phyloP scores from a whole-genome alignment of 1,284 basidiomycete species.

The Ceratobasidium sp. region DNA sequence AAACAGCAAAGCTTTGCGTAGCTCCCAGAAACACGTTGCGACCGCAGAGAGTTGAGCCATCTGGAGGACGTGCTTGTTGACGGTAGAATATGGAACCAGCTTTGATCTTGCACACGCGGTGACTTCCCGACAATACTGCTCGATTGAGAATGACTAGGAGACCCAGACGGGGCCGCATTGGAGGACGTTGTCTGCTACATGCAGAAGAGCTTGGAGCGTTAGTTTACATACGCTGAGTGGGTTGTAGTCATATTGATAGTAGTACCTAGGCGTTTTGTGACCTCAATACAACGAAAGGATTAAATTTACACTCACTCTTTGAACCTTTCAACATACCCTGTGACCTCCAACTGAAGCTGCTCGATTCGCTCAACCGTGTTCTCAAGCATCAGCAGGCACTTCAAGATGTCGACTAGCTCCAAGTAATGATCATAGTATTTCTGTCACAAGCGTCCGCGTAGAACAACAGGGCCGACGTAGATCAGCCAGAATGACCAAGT shows the following conservation, averaged over 20 bases:
- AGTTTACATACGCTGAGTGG: constrained; percentile 56
- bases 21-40: neutral
- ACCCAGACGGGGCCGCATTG: constrained; percentile 16
- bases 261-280: neutral
- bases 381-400: constrained; percentile 49
- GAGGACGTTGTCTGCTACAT: constrained; percentile 57
- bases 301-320: constrained; percentile 9
- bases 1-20: constrained; percentile 9
- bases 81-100: constrained; percentile 2
- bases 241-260: neutral
- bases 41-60: constrained; percentile 11
- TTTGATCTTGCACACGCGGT: neutral
- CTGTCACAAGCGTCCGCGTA: constrained; percentile 51
- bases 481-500: constrained; percentile 58
- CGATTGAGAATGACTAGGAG: constrained; percentile 11
- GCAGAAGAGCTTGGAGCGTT: constrained; percentile 61
- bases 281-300: neutral
- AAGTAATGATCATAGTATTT: constrained; percentile 55
- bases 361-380: constrained; percentile 51
- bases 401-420: constrained; percentile 52
- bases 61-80: constrained; percentile 15
- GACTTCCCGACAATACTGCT: constrained; percentile 25
- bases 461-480: constrained; percentile 54
- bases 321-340: constrained; percentile 4
- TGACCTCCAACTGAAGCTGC: constrained; percentile 44